Evolutionary conservation across 352 stramenopile species (phyloP).

Genomic region (Pythium phragmitis): DNA sequence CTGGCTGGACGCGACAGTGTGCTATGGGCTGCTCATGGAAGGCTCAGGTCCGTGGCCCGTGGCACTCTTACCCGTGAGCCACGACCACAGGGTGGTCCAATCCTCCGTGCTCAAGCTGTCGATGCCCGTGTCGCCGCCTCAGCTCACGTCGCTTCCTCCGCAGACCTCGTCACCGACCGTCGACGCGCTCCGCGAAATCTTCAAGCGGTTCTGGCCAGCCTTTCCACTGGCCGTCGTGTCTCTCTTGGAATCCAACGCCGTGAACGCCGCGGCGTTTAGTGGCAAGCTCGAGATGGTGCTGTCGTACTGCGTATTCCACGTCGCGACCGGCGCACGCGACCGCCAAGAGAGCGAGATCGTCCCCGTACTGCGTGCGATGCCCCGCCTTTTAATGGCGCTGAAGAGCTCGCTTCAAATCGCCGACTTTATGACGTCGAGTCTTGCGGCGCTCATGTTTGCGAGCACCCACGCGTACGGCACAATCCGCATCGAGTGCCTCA

Average conservation of each 20-base stretch:
- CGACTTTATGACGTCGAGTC: conserved; percentile 15
- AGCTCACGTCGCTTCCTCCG: conserved; percentile 14
- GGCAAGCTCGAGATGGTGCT: conserved; percentile 19
- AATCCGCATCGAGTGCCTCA: conserved; percentile 20
- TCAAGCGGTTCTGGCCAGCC: conserved; percentile 59
- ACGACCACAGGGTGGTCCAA: conserved; percentile 22
- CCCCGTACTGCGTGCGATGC: conserved; percentile 25
- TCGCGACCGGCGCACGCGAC: conserved; percentile 23
- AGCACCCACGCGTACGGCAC: conserved; percentile 20
- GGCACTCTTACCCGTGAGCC: conserved; percentile 12
- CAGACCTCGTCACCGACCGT: conserved; percentile 19
- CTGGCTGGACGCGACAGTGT: conserved; percentile 28
- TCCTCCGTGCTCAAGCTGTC: conserved; percentile 26
- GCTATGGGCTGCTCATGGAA: conserved; percentile 28
- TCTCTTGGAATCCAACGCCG: conserved; percentile 17
- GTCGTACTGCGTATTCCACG: conserved; percentile 27
- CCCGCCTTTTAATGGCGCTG: conserved; percentile 18
- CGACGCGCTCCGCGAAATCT: conserved; percentile 32
- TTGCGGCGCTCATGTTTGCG: conserved; percentile 21
- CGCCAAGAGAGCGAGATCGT: conserved; percentile 25
- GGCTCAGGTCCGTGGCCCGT: conserved; percentile 22
- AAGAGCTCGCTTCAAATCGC: not conserved
- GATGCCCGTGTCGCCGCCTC: conserved; percentile 17
- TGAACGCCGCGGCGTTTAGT: not conserved
- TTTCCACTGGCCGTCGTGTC: conserved; percentile 48